Percentiles rank a stretch among this genome's conserved stretches.
Evolutionary conservation across 2,329 filamentous ascomycete species (phyloP).

Genomic region (Rachicladosporium sp.): DNA sequence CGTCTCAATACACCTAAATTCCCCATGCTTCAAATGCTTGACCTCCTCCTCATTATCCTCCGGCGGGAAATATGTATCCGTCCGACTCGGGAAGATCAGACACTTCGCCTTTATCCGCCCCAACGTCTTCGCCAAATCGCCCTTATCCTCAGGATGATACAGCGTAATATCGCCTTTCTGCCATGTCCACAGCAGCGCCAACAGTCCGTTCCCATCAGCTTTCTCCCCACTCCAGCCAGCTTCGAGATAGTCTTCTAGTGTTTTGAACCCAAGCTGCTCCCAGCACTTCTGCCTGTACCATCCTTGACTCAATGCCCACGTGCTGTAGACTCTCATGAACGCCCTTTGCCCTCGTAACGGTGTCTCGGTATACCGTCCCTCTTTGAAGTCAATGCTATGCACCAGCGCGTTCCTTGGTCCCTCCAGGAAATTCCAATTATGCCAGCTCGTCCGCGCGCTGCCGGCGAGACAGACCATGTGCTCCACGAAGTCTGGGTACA

Average conservation of each 20-base stretch:
- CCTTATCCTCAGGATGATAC: constrained; percentile 20
- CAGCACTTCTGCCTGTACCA: constrained; percentile 30
- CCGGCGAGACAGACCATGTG: constrained; percentile 39
- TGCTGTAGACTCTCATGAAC: constrained; percentile 26
- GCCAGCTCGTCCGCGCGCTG: constrained; percentile 37
- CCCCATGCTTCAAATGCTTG: constrained; percentile 21
- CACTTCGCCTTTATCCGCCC: constrained; percentile 24
- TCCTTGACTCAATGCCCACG: constrained; percentile 28
- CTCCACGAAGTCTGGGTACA: constrained; percentile 37
- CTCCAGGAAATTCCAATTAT: constrained; percentile 45
- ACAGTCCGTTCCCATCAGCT: constrained; percentile 25
- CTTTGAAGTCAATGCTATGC: constrained; percentile 30
- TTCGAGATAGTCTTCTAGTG: constrained; percentile 20
- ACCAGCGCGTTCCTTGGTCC: constrained; percentile 39
- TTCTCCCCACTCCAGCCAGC: constrained; percentile 17
- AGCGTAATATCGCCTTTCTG: constrained; percentile 28
- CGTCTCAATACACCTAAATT: constrained; percentile 23
- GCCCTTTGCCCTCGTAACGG: constrained; percentile 23
- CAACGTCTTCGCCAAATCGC: constrained; percentile 23
- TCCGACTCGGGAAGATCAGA: constrained; percentile 28
- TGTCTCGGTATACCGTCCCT: constrained; percentile 13
- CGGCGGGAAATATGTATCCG: constrained; percentile 31
- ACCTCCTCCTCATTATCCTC: constrained; percentile 28
- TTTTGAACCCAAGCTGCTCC: constrained; percentile 21
- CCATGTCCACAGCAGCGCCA: constrained; percentile 29